Evolutionary conservation across 495 filamentous ascomycete species (phyloP), one percentile per base, ranked within the genome.

Genomic region (Aspergillus nidulans): DNA sequence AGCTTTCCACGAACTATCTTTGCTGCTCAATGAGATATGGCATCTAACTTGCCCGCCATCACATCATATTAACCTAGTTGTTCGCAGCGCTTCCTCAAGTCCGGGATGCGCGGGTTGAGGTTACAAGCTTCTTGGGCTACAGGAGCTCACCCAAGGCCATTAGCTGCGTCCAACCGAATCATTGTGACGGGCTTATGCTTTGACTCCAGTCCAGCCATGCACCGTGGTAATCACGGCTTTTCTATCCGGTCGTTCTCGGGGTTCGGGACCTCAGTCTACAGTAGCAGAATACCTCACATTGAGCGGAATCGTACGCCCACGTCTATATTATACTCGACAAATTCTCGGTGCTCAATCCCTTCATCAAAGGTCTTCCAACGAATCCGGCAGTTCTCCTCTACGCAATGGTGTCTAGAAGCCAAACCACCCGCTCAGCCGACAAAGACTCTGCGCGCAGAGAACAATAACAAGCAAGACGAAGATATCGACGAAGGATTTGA

Each of bases 401-500:
- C 73, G 1, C 53, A 52, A 42, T 62, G 61, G 24, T 60, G 58
- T 5, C 52, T 68, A 18, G 63, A 74, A 53, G 48, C 65, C 19
- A 69, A 69, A 51, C 52, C 67, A 6, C 41, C 57, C 6, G 30
- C 53, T 0, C 54, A 56, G 34, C 40, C 61, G 48, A 61, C 60
- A 36, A 64, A 56, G 32, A 18, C 53, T 18, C 19, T 59, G 49
- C 52, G 52, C 49, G 26, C 52, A 21, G 56, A 54, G 26, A 61
- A 25, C 18, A 61, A 44, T 25, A 66, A 70, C 6, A 68, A 66
- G 34, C 61, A 69, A 43, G 60, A 79, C 23, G 77, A 80, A 48
- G 75, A 79, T n/a, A 71, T 69, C 34, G 77, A 79, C n/a, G 63
- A 78, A 58, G 84, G 77, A 26, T 89, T 89, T 63, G 79, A 75